A percentile compares a stretch with the other conserved stretches of the same genome.
Evolutionary conservation across 2,329 filamentous ascomycete species (phyloP).

Genomic region (Paracoccidioides brasiliensis): DNA sequence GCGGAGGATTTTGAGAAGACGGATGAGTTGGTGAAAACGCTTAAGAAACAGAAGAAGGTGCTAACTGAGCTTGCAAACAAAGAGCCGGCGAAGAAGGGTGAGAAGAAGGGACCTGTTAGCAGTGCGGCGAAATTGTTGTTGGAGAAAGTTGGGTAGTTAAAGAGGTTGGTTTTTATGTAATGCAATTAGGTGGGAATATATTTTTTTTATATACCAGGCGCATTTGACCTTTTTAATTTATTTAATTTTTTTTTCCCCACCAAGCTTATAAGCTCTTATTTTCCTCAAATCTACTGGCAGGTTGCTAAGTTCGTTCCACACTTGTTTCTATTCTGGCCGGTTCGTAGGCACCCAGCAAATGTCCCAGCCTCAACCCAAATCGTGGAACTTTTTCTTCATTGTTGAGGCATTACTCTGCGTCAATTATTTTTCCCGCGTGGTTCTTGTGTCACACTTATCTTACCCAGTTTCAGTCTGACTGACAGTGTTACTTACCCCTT

Average conservation of each 20-base stretch:
- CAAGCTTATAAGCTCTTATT: too few species aligned
- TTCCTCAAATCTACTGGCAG: too few species aligned
- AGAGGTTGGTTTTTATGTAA: background rate
- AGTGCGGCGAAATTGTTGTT: slow-evolving; percentile 36
- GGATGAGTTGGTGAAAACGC: slow-evolving; percentile 51
- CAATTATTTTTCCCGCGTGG: too few species aligned
- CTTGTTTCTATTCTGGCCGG: background rate
- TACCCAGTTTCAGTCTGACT: too few species aligned
- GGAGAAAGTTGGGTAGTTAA: slow-evolving; percentile 17
- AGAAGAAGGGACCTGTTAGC: slow-evolving; percentile 28
- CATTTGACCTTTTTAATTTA: too few species aligned
- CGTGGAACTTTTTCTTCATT: too few species aligned
- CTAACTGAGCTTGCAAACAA: slow-evolving; percentile 48
- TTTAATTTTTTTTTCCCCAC: too few species aligned
- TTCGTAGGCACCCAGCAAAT: too few species aligned
- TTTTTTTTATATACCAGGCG: background rate
- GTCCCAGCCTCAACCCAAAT: too few species aligned
- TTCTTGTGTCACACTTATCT: too few species aligned
- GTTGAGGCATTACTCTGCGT: too few species aligned
- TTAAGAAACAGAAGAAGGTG: slow-evolving; percentile 60
- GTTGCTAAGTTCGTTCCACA: background rate
- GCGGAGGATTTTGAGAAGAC: slow-evolving; percentile 55
- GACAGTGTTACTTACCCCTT: too few species aligned
- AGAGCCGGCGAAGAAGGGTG: slow-evolving; percentile 39
- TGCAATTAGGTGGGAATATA: background rate